A percentile compares a stretch with the other conserved stretches of the same genome.
Evolutionary conservation across 768 basidiomycete species (phyloP).

Genomic region (Zangia roseola): DNA sequence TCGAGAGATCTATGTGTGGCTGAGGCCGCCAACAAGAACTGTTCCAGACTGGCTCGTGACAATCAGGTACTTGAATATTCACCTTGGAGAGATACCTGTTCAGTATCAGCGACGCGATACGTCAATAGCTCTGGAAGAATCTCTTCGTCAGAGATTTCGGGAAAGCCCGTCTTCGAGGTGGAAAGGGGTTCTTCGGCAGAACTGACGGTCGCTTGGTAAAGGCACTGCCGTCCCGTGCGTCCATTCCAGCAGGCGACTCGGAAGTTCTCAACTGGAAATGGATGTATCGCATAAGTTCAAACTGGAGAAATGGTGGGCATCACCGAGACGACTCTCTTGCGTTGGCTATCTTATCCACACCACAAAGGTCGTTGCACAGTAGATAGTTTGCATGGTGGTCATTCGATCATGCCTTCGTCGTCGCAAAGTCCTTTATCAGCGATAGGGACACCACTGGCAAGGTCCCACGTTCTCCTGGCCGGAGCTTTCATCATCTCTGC

Average conservation of each 20-base stretch:
- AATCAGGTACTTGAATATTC: constrained; percentile 48
- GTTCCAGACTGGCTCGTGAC: constrained; percentile 65
- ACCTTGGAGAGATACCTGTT: constrained; percentile 10
- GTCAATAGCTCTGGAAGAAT: constrained; percentile 58
- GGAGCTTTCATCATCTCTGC: constrained; percentile 61
- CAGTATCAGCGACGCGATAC: constrained; percentile 8
- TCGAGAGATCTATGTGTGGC: constrained; percentile 65
- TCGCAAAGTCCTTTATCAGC: not conserved
- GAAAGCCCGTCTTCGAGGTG: constrained; percentile 64
- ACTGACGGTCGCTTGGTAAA: constrained; percentile 58
- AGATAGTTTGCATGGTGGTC: constrained; percentile 29
- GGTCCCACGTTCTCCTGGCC: constrained; percentile 52
- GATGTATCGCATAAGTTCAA: constrained; percentile 84
- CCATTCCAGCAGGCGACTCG: constrained; percentile 26
- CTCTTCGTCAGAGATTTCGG: constrained; percentile 67
- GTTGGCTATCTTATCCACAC: constrained; percentile 21
- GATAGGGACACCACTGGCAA: constrained; percentile 1
- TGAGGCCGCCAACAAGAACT: constrained; percentile 62
- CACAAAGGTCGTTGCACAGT: constrained; percentile 63
- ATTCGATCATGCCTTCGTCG: not conserved
- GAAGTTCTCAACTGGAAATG: constrained; percentile 66
- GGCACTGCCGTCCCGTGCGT: constrained; percentile 54
- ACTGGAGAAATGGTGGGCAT: constrained; percentile 72
- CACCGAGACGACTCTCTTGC: constrained; percentile 8
- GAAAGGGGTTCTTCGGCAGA: constrained; percentile 56